Evolutionary conservation across 2,329 filamentous ascomycete genomes (phyloP), one percentile per base, ranked within the genome.

Genomic region (Colletotrichum viniferum): DNA sequence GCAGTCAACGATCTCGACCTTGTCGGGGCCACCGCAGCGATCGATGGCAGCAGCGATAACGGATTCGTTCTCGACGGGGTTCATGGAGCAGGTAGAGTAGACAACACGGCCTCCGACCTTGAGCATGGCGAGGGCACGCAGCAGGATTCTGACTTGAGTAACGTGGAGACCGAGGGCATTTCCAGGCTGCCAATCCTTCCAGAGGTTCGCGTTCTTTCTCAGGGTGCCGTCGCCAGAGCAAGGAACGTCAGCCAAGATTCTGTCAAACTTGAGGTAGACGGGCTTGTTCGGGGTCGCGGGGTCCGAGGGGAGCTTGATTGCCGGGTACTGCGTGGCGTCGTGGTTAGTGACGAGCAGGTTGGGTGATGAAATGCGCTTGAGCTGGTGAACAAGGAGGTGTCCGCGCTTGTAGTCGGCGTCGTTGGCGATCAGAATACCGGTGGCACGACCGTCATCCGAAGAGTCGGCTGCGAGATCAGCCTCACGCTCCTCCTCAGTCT

Each of bases 61-160:
- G 8, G 97, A 94, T 86, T 99, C 97, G 81, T 99, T 98, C 87
- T 99, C 97, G 32, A 98, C 92, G 0, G 97, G 97, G 86, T 99
- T 99, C 94, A 99, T 95, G 84, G 96, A 98, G 89, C 97, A 99
- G 24, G 97, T 99, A 4, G 96, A 98, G 87, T 98, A 99, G 68
- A 99, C 96, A 32, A 98, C 95, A 77, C 96, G 92, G 67, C 97
- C 97, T 55, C 97, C 96, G 71, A 95, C 94, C 88, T 98, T 98
- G 78, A 99, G 91, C 92, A 99, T 95, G 86, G 98, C 96, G 67
- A 99, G 89, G 36, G 97, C 95, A 77, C 97, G 93, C 72, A 98
- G 94, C 64, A 99, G 88, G 79, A 99, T 99, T 62, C 96, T 91
- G 60, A 95, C 90, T 85, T 99, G 97, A 2, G 95, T 97, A 38